These are phyloP conservation scores for Fraxinus floribunda DNA, from an alignment of 305 asterid genomes.

Conservation along the genomic window DNA sequence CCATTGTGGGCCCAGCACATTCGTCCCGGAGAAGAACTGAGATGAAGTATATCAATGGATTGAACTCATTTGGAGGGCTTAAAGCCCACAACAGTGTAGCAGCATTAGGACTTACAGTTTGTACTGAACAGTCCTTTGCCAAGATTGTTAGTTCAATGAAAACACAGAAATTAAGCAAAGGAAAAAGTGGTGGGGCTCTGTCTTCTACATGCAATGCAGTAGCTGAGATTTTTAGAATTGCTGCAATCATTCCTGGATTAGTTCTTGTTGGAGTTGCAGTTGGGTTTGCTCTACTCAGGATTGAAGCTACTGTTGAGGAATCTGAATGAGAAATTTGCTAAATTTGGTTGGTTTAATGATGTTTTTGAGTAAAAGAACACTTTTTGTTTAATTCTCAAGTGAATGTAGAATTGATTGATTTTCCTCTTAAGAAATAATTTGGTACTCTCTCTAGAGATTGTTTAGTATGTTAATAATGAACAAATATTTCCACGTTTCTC, in stretches of 20 bases:
- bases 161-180: constrained; percentile 21
- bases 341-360: constrained; percentile 26
- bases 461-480: not conserved
- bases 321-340: constrained; percentile 36
- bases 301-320: constrained; percentile 70
- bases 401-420: constrained; percentile 33
- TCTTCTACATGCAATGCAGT: constrained; percentile 60
- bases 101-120: constrained; percentile 56
- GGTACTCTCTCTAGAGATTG: not conserved
- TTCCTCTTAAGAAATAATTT: not conserved
- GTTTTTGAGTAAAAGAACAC: constrained; percentile 26
- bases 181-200: constrained; percentile 58
- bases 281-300: constrained; percentile 78
- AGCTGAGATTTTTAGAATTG: constrained; percentile 72
- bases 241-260: constrained; percentile 57
- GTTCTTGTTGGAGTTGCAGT: constrained; percentile 79
- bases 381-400: constrained; percentile 23
- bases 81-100: constrained; percentile 62
- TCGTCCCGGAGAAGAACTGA: constrained; percentile 37
- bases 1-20: constrained; percentile 35
- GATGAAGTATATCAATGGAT: constrained; percentile 56
- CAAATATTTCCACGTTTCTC: not conserved
- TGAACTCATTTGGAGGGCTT: constrained; percentile 77
- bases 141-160: constrained; percentile 58
- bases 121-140: constrained; percentile 65